phyloP scores from a whole-genome alignment of 768 basidiomycete species.

The Panaeolus cyanescens region DNA sequence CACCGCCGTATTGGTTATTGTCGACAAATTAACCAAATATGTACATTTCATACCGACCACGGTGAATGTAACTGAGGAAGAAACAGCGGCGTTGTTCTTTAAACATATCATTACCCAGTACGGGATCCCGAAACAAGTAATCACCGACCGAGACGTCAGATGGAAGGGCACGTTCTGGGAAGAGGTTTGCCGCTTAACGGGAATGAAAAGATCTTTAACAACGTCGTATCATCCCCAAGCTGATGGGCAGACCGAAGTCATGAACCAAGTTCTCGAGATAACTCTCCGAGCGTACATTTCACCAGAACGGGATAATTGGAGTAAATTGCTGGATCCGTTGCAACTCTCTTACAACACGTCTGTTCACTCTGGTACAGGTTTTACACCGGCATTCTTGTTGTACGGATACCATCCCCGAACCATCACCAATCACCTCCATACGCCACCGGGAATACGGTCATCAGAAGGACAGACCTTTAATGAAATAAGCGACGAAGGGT shows the following conservation, averaged over 20 bases:
- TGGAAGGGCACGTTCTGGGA: conserved; percentile 28
- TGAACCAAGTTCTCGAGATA: conserved; percentile 33
- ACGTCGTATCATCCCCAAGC: conserved; percentile 32
- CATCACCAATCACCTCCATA: neutral
- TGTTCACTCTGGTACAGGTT: conserved; percentile 25
- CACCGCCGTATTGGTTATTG: conserved; percentile 32
- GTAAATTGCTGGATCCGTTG: conserved; percentile 18
- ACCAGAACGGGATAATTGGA: conserved; percentile 25
- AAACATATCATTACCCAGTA: conserved; percentile 24
- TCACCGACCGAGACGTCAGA: conserved; percentile 25
- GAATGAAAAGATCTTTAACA: conserved; percentile 24
- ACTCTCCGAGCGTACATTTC: conserved; percentile 29
- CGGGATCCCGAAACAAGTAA: conserved; percentile 28
- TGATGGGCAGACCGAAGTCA: conserved; percentile 37
- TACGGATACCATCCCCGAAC: neutral
- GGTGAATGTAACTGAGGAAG: conserved; percentile 21
- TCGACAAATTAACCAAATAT: conserved; percentile 39
- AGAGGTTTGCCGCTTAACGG: conserved; percentile 24
- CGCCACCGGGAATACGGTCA: too few species aligned
- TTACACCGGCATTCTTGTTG: conserved; percentile 6
- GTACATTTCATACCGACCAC: conserved; percentile 38
- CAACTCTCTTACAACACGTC: conserved; percentile 31
- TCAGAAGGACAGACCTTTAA: too few species aligned
- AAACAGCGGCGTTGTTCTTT: conserved; percentile 30
- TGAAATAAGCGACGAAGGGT: too few species aligned